phyloP scores from a whole-genome alignment of 805 yeast species.

The Myxozyma nipponensis region DNA sequence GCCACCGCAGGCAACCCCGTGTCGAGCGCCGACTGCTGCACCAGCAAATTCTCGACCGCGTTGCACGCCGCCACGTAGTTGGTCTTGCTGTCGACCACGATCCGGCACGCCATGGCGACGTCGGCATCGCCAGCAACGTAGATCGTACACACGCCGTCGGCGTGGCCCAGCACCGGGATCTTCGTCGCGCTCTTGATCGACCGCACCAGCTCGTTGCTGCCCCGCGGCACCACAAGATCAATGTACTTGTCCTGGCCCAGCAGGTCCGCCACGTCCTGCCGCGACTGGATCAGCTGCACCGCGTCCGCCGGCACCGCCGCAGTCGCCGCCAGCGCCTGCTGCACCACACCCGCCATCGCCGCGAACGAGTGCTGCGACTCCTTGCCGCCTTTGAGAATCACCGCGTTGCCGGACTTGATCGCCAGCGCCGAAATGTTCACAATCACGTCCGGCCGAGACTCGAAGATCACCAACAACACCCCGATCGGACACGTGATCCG shows the following conservation, averaged over 20 bases:
- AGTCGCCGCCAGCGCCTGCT: slow-evolving; percentile 55
- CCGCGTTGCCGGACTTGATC: slow-evolving; percentile 90
- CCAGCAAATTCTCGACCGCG: slow-evolving; percentile 82
- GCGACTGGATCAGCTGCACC: slow-evolving; percentile 79
- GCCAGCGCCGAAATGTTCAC: slow-evolving; percentile 96
- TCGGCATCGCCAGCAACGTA: slow-evolving; percentile 78
- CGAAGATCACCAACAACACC: slow-evolving; percentile 86
- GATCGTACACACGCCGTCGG: slow-evolving; percentile 94
- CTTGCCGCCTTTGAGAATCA: slow-evolving; percentile 95
- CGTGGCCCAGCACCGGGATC: slow-evolving; percentile 97
- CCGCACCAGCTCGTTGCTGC: slow-evolving; percentile 89
- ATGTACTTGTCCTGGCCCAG: slow-evolving; percentile 82
- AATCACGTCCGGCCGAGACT: slow-evolving; percentile 96
- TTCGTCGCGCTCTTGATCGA: slow-evolving; percentile 82
- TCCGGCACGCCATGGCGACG: slow-evolving; percentile 65
- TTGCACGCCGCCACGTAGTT: slow-evolving; percentile 99
- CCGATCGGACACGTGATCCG: slow-evolving; percentile 94
- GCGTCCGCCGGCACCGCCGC: slow-evolving; percentile 69
- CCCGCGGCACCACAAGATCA: slow-evolving; percentile 95
- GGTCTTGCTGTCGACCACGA: slow-evolving; percentile 83
- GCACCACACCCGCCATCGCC: slow-evolving; percentile 71
- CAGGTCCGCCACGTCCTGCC: slow-evolving; percentile 85
- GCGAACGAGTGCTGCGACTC: slow-evolving; percentile 83
- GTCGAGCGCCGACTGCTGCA: slow-evolving; percentile 50
- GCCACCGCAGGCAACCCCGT: slow-evolving; percentile 32